phyloP scores from a whole-genome alignment of 768 basidiomycete species.

The Podaxis carcinomalis region DNA sequence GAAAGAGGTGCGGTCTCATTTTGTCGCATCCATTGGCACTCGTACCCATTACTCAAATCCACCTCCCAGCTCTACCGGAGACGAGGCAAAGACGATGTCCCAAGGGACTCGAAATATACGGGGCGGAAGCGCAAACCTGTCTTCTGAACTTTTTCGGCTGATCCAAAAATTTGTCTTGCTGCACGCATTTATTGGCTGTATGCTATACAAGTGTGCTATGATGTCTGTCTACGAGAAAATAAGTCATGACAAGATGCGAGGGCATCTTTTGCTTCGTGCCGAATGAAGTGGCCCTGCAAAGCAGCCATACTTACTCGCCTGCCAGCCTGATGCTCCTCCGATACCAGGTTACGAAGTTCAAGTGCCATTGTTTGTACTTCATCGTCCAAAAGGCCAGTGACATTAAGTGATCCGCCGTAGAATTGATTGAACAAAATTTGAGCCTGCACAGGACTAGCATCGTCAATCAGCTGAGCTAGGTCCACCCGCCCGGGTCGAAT shows the following conservation, averaged over 20 bases:
- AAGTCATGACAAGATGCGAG: slow-evolving; percentile 45
- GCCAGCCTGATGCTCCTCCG: slow-evolving; percentile 45
- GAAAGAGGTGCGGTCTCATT: slow-evolving; percentile 68
- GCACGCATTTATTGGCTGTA: neutral
- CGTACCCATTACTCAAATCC: neutral
- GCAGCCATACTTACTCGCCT: slow-evolving; percentile 89
- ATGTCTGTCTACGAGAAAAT: slow-evolving; percentile 28
- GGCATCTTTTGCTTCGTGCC: slow-evolving; percentile 55
- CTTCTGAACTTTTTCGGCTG: slow-evolving; percentile 49
- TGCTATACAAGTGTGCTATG: slow-evolving; percentile 4
- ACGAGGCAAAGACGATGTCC: slow-evolving; percentile 83
- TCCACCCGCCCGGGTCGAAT: slow-evolving; percentile 97
- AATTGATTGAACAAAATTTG: slow-evolving; percentile 76
- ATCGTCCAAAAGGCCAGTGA: slow-evolving; percentile 24
- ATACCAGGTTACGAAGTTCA: slow-evolving; percentile 50
- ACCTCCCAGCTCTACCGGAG: slow-evolving; percentile 66
- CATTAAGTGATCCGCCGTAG: slow-evolving; percentile 52
- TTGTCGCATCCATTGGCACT: neutral
- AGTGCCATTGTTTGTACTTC: slow-evolving; percentile 42
- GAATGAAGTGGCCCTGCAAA: slow-evolving; percentile 92
- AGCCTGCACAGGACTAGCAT: slow-evolving; percentile 82
- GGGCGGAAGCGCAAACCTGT: slow-evolving; percentile 80
- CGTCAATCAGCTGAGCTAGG: slow-evolving; percentile 75
- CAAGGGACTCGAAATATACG: slow-evolving; percentile 84
- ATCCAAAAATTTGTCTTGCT: slow-evolving; percentile 15